Evolutionary conservation across 192 early-diverging fungal genomes (phyloP).

Genomic region (Cetraspora pellucida): DNA sequence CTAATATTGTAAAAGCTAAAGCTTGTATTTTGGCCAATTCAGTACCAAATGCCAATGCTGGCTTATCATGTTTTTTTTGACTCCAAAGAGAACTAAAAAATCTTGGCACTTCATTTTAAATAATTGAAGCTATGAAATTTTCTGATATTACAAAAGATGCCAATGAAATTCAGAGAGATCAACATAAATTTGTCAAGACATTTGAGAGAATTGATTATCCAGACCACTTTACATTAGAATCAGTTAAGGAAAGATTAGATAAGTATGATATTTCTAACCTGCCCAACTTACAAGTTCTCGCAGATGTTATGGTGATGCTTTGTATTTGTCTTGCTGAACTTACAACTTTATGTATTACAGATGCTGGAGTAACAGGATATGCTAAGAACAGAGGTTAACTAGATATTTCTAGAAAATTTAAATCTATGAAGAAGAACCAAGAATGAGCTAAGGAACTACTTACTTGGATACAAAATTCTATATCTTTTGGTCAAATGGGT

Average conservation of each 20-base stretch:
- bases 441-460: not conserved
- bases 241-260: conserved; percentile 23
- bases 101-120: not conserved
- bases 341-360: conserved; percentile 20
- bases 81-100: conserved; percentile 12
- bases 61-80: not conserved
- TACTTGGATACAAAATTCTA: conserved; percentile 16
- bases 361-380: conserved; percentile 9
- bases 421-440: conserved; percentile 5
- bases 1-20: not conserved
- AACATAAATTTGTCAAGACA: not conserved
- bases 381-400: not conserved
- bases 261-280: conserved; percentile 3
- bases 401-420: conserved; percentile 2
- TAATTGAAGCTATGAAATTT: not conserved
- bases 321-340: conserved; percentile 17
- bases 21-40: not conserved
- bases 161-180: conserved; percentile 9
- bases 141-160: not conserved
- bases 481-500: conserved; percentile 11
- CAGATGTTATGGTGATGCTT: conserved; percentile 31
- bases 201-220: conserved; percentile 17
- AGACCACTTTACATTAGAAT: conserved; percentile 28
- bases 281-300: conserved; percentile 7
- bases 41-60: conserved; percentile 4